Conservation (phyloP, 2,329 filamentous ascomycete species). For the Pleomassaria siparia region DNA sequence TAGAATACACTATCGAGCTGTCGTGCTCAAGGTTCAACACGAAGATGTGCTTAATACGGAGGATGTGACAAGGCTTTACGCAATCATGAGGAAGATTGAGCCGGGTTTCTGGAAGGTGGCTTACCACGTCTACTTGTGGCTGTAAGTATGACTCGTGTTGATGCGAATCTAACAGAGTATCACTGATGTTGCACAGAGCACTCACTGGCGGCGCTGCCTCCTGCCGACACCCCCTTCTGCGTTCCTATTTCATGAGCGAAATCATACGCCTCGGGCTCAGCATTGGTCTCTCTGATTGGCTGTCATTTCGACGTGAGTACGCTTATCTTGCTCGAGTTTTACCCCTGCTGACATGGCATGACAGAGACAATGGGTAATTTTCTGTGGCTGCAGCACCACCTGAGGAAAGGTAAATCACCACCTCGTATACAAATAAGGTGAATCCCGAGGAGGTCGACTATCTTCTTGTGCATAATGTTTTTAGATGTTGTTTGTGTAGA, state of each 20-base stretch:
- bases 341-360: background rate
- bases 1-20: constrained; percentile 19
- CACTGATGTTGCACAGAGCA: constrained; percentile 1
- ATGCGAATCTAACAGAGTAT: background rate
- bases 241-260: constrained; percentile 15
- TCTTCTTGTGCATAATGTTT: too few relatives aligned
- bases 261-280: constrained; percentile 13
- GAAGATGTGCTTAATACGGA: constrained; percentile 14
- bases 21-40: constrained; percentile 13
- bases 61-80: constrained; percentile 10
- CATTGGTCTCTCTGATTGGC: constrained; percentile 14
- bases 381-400: constrained; percentile 16
- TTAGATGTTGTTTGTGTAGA: too few relatives aligned
- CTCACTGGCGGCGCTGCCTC: constrained; percentile 14
- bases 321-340: background rate
- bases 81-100: constrained; percentile 7
- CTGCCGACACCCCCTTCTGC: constrained; percentile 5
- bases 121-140: constrained; percentile 17
- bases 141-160: constrained; percentile 6
- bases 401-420: constrained; percentile 4
- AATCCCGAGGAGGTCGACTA: too few relatives aligned
- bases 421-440: background rate
- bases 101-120: constrained; percentile 15
- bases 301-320: constrained; percentile 9
- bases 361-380: constrained; percentile 15